phyloP scores from a whole-genome alignment of 306 rosid species.

The Hippophae gyantsensis region DNA sequence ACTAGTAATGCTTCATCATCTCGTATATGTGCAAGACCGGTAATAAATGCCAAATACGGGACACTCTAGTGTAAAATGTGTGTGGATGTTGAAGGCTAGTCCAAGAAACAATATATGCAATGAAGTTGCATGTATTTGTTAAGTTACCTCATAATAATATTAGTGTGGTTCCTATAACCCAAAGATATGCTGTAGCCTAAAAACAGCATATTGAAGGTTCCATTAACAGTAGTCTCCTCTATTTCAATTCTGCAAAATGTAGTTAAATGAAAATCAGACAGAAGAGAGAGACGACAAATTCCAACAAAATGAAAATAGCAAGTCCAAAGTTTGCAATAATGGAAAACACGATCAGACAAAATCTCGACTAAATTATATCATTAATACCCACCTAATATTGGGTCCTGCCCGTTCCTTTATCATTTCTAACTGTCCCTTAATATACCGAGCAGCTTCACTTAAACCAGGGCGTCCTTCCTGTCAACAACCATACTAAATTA shows the following conservation, averaged over 20 bases:
- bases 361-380: neutral
- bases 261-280: slow-evolving; percentile 6
- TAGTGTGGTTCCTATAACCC: slow-evolving; percentile 78
- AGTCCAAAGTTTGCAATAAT: neutral
- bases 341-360: neutral
- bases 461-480: slow-evolving; percentile 96
- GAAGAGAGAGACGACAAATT: neutral
- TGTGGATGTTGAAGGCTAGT: neutral
- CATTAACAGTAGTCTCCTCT: slow-evolving; percentile 75
- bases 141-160: slow-evolving; percentile 68
- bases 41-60: neutral
- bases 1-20: slow-evolving; percentile 5
- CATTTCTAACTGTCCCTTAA: slow-evolving; percentile 53
- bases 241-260: slow-evolving; percentile 66
- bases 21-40: neutral
- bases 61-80: neutral
- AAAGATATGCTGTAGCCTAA: slow-evolving; percentile 62
- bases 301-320: neutral
- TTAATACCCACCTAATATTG: slow-evolving; percentile 42
- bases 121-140: neutral
- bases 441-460: slow-evolving; percentile 69
- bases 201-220: slow-evolving; percentile 84
- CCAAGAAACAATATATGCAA: neutral
- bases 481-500: slow-evolving; percentile 20
- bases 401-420: slow-evolving; percentile 58